Evolutionary conservation across 257 asterid species (phyloP), one percentile per base, ranked within the genome.

Genomic region (Eucommia ulmoides): DNA sequence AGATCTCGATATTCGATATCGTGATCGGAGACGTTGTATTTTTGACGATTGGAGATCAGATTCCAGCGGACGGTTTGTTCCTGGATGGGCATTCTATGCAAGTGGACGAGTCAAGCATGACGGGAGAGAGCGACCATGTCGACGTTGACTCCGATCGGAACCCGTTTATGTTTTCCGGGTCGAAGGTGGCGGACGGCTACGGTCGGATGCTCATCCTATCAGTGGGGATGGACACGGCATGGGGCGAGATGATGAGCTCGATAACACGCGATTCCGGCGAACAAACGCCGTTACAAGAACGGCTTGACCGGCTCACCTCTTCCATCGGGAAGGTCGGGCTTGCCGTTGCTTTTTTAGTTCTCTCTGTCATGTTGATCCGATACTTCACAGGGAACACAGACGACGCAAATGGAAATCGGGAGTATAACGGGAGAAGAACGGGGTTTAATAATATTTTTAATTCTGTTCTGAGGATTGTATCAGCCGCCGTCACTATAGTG

Each of bases 401-500:
- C 38, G 68, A 66, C 51, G 65, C 24, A 15, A 19, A 61, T 25
- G 74, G 81, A 9, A 45, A 38, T 19, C 55, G 20, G 6, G 74
- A 63, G 55, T 18, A 35, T 25, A 56, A 59, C 10, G 74, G 71
- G 0, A 29, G 58, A 0, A 29, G n/a, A 49, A 69, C 74, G 0
- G 49, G 49, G 19, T 25, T 23, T 1, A 70, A 62, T 44, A 70
- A 63, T 33, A 23, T 69, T n/a, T 45, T 74, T 52, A 66, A 53
- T 22, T 61, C 64, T 0, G 61, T 69, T 9, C 62, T 74, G 8
- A 45, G 72, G 6, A 63, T 74, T 19, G 52, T 69, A 21, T 51
- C 77, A 16, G 66, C 62, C 56, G 77, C 74, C 2, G 77, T 65
- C 20, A 69, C 81, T 0, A 70, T 74, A 19, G 74, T 68, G 3